Base-by-base conservation (phyloP, 129 eudicot species). In the Helianthus annuus region DNA sequence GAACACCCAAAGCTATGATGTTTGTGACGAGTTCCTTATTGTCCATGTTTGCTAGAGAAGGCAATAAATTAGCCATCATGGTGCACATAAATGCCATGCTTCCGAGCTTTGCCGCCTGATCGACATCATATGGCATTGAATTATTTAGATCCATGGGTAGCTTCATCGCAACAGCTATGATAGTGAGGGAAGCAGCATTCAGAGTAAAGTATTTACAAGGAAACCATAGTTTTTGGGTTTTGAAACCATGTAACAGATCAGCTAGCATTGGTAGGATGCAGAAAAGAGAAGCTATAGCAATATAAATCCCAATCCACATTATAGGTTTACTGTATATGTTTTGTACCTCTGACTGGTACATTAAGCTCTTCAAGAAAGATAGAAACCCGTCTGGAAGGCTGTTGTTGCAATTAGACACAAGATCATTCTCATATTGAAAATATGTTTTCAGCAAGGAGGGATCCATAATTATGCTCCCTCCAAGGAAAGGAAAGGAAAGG, bases 21-120 rank as follows among this genome's bases (percentile, higher is more conserved):
- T 54, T 69, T 10, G 52, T 36, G 74, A 69, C 5, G 38, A 53
- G 64, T 39, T 69, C 64, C 51, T 69, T 69, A 29, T 2, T 10
- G 36, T 53, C 38, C 64, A 69, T 36, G 51, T 52, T 0, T 69
- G 74, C 64, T 53, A 69, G 6, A 54, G 74, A 69, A 34, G 64
- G 74, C 74, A 69, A 69, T 38, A 19, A 53, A 39, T 69, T 69
- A 11, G 64, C 74, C 74, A 69, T 69, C 12, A 69, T 69, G 51
- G 74, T 54, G 52, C 63, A 53, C 74, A 69, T 69, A 36, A 69
- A 69, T 2, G 61, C 14, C 73, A 68, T 49, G 58, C 72, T 48
- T 24, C 58, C 72, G 15, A 67, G 32, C 73, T 68, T 68, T 15
- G 61, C 73, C 34, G 48, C 32, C 73, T 68, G 61, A 32, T 68